Evolutionary conservation across 257 asterid species (phyloP).

Genomic region (Gardenia jasminoides): DNA sequence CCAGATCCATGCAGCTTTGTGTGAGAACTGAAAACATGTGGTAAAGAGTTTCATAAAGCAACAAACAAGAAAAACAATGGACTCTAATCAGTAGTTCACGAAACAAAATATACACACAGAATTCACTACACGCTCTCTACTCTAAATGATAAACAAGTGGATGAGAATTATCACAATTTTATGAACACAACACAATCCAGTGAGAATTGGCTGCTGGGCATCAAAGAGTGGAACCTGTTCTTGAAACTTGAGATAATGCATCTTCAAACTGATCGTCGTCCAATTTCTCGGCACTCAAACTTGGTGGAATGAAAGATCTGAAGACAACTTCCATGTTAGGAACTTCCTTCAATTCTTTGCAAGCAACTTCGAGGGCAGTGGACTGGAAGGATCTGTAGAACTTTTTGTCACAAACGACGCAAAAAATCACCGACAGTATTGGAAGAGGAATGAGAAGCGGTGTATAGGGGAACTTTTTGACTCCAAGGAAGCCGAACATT

Average conservation of each 20-base stretch:
- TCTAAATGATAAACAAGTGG: conserved; percentile 6
- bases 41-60: neutral
- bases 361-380: conserved; percentile 71
- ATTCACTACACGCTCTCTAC: neutral
- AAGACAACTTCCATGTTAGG: conserved; percentile 66
- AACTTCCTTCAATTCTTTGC: conserved; percentile 56
- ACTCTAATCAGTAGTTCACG: neutral
- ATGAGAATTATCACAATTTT: conserved; percentile 1
- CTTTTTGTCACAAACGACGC: conserved; percentile 42
- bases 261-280: conserved; percentile 69
- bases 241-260: conserved; percentile 59
- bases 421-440: conserved; percentile 46
- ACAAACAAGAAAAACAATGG: neutral
- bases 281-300: conserved; percentile 62
- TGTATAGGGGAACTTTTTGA: conserved; percentile 45
- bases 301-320: conserved; percentile 63
- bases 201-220: neutral
- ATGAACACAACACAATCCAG: neutral
- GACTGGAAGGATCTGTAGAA: conserved; percentile 60
- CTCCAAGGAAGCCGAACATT: conserved; percentile 70
- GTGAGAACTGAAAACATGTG: neutral
- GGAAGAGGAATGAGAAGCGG: conserved; percentile 60
- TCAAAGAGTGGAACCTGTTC: conserved; percentile 37
- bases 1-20: neutral
- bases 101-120: neutral